These are phyloP conservation scores for Candida neerlandica DNA, from an alignment of 1,139 yeast genomes.

Conservation along the genomic window DNA sequence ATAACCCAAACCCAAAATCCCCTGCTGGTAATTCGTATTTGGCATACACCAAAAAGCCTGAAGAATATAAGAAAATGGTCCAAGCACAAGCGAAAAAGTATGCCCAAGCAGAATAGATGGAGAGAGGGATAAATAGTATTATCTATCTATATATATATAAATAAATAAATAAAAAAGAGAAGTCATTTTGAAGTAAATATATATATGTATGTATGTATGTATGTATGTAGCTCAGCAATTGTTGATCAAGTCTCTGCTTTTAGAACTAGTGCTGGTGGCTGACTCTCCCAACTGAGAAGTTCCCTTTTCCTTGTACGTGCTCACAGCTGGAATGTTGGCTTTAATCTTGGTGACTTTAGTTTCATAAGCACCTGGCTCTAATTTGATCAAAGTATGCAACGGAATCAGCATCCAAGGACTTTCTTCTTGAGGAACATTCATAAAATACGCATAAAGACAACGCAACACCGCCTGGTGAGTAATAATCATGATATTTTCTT, in stretches of 20 bases:
- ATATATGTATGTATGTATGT: not conserved
- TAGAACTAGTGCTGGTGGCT: constrained; percentile 22
- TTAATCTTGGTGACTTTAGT: constrained; percentile 87
- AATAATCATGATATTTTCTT: constrained; percentile 90
- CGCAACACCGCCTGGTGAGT: constrained; percentile 98
- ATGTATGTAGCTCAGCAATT: constrained; percentile 21
- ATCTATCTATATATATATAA: too few species aligned
- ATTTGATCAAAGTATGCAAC: constrained; percentile 85
- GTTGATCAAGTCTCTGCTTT: constrained; percentile 47
- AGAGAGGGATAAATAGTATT: not conserved
- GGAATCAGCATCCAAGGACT: constrained; percentile 99
- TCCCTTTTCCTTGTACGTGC: constrained; percentile 94
- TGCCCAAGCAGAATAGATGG: constrained; percentile 21
- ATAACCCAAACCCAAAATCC: constrained; percentile 88
- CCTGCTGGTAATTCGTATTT: constrained; percentile 98
- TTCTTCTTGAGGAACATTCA: constrained; percentile 97
- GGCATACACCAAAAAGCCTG: constrained; percentile 70
- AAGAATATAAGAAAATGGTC: constrained; percentile 74
- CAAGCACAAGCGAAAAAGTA: constrained; percentile 80
- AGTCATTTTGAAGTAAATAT: not conserved
- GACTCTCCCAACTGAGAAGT: constrained; percentile 75
- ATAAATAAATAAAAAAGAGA: not conserved
- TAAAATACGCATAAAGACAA: constrained; percentile 94
- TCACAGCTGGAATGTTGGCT: constrained; percentile 96
- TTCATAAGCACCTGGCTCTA: constrained; percentile 92